These are phyloP conservation scores for Mycena floridula DNA, from an alignment of 768 basidiomycete species.

Conservation along the genomic window DNA sequence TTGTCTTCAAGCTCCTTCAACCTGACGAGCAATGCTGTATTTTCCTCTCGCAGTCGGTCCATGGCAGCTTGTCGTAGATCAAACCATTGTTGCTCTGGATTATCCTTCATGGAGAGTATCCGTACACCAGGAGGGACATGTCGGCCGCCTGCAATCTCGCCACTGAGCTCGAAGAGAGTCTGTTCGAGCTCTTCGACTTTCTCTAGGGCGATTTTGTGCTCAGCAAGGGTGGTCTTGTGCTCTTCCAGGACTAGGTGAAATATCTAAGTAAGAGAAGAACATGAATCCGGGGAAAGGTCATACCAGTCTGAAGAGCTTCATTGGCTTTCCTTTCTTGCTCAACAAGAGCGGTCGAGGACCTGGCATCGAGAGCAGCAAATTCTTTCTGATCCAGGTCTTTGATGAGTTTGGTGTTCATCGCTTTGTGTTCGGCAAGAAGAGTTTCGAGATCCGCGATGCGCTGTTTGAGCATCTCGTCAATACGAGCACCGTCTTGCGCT, in stretches of 20 bases:
- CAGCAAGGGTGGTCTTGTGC: too few species aligned
- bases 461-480: not conserved
- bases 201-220: slow-evolving; percentile 31
- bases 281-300: too few species aligned
- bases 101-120: slow-evolving; percentile 63
- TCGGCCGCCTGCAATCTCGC: slow-evolving; percentile 69
- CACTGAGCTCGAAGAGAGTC: slow-evolving; percentile 67
- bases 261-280: too few species aligned
- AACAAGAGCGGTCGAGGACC: too few species aligned
- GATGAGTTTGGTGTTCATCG: not conserved
- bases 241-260: too few species aligned
- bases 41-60: slow-evolving; percentile 76
- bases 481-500: not conserved
- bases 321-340: too few species aligned
- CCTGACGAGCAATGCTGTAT: slow-evolving; percentile 69
- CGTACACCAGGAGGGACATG: slow-evolving; percentile 70
- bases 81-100: slow-evolving; percentile 80
- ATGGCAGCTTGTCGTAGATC: slow-evolving; percentile 71
- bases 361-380: not conserved
- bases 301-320: too few species aligned
- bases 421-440: not conserved
- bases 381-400: not conserved
- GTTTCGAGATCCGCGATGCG: not conserved
- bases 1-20: slow-evolving; percentile 55
- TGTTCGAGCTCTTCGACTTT: slow-evolving; percentile 74